These are phyloP conservation scores for Acacia crassicarpa DNA, from an alignment of 306 rosid genomes.

Conservation along the genomic window DNA sequence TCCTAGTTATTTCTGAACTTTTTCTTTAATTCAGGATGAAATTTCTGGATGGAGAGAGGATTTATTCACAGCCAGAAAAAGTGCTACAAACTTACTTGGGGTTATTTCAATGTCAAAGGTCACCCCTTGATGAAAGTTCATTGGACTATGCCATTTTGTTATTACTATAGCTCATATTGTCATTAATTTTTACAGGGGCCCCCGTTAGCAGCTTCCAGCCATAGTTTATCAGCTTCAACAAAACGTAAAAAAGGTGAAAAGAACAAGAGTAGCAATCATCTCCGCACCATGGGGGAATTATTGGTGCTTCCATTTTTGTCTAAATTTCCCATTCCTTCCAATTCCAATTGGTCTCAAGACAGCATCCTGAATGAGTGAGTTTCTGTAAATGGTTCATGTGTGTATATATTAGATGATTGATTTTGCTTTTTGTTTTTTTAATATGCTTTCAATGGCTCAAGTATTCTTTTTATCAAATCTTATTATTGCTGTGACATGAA, in stretches of 20 bases:
- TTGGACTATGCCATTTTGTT: constrained; percentile 25
- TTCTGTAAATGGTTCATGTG: constrained; percentile 28
- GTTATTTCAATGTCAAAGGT: constrained; percentile 88
- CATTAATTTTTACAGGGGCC: constrained; percentile 65
- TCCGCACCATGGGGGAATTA: constrained; percentile 72
- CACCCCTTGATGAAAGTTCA: constrained; percentile 23
- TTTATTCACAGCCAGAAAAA: constrained; percentile 87
- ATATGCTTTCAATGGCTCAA: neutral
- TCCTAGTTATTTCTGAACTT: constrained; percentile 23
- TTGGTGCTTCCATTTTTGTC: constrained; percentile 90
- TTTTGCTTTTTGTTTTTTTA: neutral
- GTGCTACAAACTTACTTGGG: constrained; percentile 82
- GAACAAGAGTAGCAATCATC: constrained; percentile 54
- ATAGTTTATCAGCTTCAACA: constrained; percentile 50
- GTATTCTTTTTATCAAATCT: neutral
- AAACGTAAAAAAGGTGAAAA: constrained; percentile 84
- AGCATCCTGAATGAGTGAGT: constrained; percentile 66
- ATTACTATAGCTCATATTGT: constrained; percentile 27
- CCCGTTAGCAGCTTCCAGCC: constrained; percentile 43
- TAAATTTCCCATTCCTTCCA: constrained; percentile 79
- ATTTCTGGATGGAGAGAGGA: constrained; percentile 91
- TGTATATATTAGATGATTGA: constrained; percentile 12
- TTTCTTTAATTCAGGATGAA: constrained; percentile 56
- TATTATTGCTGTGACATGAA: constrained; percentile 30
- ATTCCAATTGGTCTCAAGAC: constrained; percentile 52